These are phyloP conservation scores for Geotrichum aggregatum DNA, from an alignment of 1,139 yeast species.

Conservation along the genomic window DNA sequence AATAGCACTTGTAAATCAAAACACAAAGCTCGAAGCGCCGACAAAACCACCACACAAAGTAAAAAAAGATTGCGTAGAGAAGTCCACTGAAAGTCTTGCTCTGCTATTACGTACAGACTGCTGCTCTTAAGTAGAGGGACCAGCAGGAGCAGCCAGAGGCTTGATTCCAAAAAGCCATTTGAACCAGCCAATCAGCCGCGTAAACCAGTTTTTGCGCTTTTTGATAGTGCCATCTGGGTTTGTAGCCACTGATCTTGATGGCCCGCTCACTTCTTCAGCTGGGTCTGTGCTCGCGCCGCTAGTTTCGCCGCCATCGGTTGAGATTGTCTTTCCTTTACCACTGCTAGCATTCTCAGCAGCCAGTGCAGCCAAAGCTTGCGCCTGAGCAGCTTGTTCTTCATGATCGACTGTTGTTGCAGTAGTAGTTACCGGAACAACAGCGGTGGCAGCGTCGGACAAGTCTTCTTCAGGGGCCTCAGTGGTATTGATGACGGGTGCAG, in stretches of 20 bases:
- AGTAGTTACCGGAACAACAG: slow-evolving; percentile 16
- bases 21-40: too few species aligned
- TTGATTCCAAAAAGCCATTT: slow-evolving; percentile 18
- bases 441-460: slow-evolving; percentile 11
- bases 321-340: not conserved
- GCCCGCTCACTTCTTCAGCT: not conserved
- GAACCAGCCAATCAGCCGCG: slow-evolving; percentile 16
- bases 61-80: too few species aligned
- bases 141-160: not conserved
- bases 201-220: slow-evolving; percentile 13
- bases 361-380: not conserved
- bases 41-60: too few species aligned
- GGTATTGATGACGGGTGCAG: not conserved
- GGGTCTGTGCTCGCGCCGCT: not conserved
- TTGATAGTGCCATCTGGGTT: not conserved
- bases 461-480: slow-evolving; percentile 7
- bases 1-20: not conserved
- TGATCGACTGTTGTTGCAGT: slow-evolving; percentile 13
- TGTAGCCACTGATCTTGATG: not conserved
- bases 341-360: not conserved
- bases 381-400: slow-evolving; percentile 9
- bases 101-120: too few species aligned
- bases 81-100: too few species aligned
- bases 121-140: too few species aligned
- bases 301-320: not conserved